A percentile compares a stretch with the other conserved stretches of the same genome.
phyloP scores from a whole-genome alignment of 768 basidiomycete genomes.

The Leucocoprinus birnbaumii region DNA sequence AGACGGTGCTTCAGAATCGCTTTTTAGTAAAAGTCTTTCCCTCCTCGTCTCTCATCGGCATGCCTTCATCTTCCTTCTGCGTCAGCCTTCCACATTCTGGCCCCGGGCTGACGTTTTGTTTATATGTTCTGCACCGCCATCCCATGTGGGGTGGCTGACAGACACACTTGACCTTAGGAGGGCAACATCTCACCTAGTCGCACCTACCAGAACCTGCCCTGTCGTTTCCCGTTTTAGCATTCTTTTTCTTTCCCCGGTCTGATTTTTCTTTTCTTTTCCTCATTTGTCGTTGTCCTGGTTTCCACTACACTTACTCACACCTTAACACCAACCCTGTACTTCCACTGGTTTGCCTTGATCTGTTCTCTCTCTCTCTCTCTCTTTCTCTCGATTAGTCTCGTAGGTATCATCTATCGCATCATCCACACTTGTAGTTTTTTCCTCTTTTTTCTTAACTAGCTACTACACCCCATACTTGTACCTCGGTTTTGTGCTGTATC shows the following conservation, averaged over 20 bases:
- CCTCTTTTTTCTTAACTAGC: too few species aligned
- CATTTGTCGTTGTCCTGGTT: neutral
- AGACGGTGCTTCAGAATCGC: neutral
- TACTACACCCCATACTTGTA: constrained; percentile 9
- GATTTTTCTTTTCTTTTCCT: too few species aligned
- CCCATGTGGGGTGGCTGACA: neutral
- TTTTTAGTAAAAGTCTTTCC: neutral
- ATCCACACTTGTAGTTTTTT: constrained; percentile 4
- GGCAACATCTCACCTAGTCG: neutral
- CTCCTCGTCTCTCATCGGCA: neutral
- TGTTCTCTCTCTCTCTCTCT: too few species aligned
- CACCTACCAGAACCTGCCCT: neutral
- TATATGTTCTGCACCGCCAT: neutral
- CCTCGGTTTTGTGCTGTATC: neutral
- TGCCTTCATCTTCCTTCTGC: neutral
- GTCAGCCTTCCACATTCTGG: neutral
- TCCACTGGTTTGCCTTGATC: too few species aligned
- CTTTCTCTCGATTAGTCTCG: neutral
- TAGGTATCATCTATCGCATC: constrained; percentile 6
- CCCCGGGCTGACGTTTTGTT: neutral
- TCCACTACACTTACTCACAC: constrained; percentile 1
- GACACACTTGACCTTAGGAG: neutral
- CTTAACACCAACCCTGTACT: neutral
- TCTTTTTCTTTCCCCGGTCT: too few species aligned
- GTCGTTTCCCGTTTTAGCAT: neutral